phyloP scores from a whole-genome alignment of 805 yeast genomes.

The Yamadazyma scolyti region DNA sequence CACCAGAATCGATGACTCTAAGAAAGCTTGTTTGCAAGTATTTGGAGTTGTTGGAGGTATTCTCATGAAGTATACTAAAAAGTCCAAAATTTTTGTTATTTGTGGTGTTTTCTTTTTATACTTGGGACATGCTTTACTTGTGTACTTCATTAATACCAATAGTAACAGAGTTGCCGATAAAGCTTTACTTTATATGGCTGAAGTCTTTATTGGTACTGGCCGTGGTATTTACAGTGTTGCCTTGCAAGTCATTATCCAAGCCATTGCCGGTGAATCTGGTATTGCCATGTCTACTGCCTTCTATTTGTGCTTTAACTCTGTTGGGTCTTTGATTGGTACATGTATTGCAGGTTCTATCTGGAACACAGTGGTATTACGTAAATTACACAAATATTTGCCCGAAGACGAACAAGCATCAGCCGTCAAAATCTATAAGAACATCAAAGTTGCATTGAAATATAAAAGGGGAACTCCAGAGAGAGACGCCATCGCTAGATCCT shows the following conservation, averaged over 20 bases:
- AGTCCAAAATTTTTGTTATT: constrained; percentile 30
- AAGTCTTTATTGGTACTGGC: constrained; percentile 38
- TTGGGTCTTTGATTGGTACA: constrained; percentile 37
- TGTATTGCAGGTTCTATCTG: constrained; percentile 36
- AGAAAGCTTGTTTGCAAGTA: constrained; percentile 20
- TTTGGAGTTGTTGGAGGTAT: constrained; percentile 34
- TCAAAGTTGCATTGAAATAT: constrained; percentile 19
- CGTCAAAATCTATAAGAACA: constrained; percentile 16
- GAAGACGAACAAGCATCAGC: constrained; percentile 12
- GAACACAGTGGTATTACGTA: constrained; percentile 19
- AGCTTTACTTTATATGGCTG: constrained; percentile 27
- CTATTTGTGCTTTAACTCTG: constrained; percentile 19
- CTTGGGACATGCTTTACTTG: constrained; percentile 24
- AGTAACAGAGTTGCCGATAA: constrained; percentile 11
- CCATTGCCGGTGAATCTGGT: constrained; percentile 21
- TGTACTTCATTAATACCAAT: constrained; percentile 10
- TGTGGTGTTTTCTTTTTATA: constrained; percentile 27
- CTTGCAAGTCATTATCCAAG: constrained; percentile 37
- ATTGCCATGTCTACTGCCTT: constrained; percentile 32
- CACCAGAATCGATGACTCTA: constrained; percentile 23
- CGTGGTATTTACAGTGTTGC: constrained; percentile 28
- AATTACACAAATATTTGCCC: constrained; percentile 25
- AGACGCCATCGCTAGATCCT: constrained; percentile 23
- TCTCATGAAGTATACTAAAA: constrained; percentile 26
- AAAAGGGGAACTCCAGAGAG: constrained; percentile 17